A percentile compares a stretch with the other conserved stretches of the same genome.
Evolutionary conservation across 2,329 filamentous ascomycete genomes (phyloP).

Genomic region (Fusarium newnesense): DNA sequence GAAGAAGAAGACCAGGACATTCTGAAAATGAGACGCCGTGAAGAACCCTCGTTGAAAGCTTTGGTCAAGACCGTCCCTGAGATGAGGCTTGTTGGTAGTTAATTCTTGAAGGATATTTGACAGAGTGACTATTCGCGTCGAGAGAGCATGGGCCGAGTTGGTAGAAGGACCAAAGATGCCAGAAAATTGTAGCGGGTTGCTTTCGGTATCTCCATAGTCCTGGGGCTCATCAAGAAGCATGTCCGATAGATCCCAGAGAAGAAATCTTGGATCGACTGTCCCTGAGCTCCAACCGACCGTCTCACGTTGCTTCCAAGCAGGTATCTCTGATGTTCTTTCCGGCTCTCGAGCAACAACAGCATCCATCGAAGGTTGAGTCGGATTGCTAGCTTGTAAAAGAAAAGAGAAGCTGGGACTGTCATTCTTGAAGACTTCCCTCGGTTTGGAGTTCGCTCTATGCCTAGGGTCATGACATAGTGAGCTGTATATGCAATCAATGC

Average conservation of each 20-base stretch:
- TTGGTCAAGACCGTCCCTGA: not conserved
- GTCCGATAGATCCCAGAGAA: constrained; percentile 11
- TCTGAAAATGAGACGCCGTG: not conserved
- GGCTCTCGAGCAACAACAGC: constrained; percentile 10
- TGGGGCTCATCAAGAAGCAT: constrained; percentile 11
- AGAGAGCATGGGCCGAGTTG: not conserved
- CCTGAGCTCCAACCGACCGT: not conserved
- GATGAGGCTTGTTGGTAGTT: not conserved
- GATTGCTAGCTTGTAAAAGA: constrained; percentile 13
- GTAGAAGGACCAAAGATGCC: not conserved
- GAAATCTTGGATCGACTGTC: constrained; percentile 15
- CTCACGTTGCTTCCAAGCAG: constrained; percentile 1
- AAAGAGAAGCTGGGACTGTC: not conserved
- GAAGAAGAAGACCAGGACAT: not conserved
- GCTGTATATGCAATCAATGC: constrained; percentile 12
- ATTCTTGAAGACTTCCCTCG: not conserved
- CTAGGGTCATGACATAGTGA: constrained; percentile 11
- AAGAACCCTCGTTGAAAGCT: constrained; percentile 5
- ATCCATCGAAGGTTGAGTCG: constrained; percentile 1
- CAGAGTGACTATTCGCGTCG: not conserved
- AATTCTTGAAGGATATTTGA: not conserved
- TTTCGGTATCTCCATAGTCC: rapidly evolving
- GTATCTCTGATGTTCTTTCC: constrained; percentile 2
- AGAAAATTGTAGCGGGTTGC: rapidly evolving
- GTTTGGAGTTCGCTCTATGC: not conserved